Percentiles rank a stretch among this genome's conserved stretches.
Conservation (phyloP, 2,329 filamentous ascomycete genomes). For the Stachybotrys chartarum region DNA sequence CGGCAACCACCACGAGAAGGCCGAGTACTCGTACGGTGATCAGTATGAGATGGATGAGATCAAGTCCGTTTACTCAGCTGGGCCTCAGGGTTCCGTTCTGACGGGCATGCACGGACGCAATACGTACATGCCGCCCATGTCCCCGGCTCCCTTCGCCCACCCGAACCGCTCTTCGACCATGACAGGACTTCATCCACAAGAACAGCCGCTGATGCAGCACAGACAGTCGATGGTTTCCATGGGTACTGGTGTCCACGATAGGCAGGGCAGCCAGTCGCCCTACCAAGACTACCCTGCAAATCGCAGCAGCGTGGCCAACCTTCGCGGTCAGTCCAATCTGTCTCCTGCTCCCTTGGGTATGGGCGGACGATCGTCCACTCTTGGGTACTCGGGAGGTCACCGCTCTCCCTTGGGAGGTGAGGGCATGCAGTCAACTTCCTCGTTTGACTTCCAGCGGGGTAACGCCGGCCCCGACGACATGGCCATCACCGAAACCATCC, state of each 20-base stretch:
- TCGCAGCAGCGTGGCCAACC: conserved; percentile 57
- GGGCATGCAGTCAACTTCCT: conserved; percentile 41
- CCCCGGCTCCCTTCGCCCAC: conserved; percentile 63
- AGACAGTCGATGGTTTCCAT: conserved; percentile 69
- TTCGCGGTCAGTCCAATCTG: conserved; percentile 38
- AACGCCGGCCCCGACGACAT: conserved; percentile 66
- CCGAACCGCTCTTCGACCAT: conserved; percentile 38
- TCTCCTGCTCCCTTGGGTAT: conserved; percentile 35
- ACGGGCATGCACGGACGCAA: conserved; percentile 71
- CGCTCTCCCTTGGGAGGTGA: conserved; percentile 37
- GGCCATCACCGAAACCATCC: conserved; percentile 78
- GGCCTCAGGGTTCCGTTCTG: conserved; percentile 79
- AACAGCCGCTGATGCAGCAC: conserved; percentile 45
- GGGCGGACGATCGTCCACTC: conserved; percentile 31
- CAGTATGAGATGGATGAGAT: conserved; percentile 98
- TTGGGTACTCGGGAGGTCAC: conserved; percentile 40
- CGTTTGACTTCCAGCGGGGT: conserved; percentile 55
- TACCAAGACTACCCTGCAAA: conserved; percentile 48
- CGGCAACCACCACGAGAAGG: conserved; percentile 61
- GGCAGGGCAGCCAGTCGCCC: conserved; percentile 45
- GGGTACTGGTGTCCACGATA: conserved; percentile 36
- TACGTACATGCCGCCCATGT: conserved; percentile 76
- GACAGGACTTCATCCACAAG: conserved; percentile 35
- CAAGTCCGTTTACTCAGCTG: conserved; percentile 90
- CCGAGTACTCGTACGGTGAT: conserved; percentile 59